Evolutionary conservation across 2,329 filamentous ascomycete species (phyloP), one percentile per base, ranked within the genome.

Genomic region (Coniochaeta ligniaria): DNA sequence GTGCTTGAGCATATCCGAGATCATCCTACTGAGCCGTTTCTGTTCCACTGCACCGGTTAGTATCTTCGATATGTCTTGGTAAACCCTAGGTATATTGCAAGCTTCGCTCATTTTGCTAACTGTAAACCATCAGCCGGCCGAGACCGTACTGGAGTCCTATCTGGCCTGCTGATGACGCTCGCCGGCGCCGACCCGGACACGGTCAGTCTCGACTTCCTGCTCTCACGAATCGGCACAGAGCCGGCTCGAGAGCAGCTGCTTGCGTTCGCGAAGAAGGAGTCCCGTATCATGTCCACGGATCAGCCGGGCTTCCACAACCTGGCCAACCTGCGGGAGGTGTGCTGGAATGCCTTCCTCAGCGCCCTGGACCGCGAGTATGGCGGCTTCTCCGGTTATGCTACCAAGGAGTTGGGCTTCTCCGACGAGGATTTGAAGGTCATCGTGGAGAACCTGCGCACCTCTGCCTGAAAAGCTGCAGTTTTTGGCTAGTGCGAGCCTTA

Each of bases 31-130:
- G 75, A 80, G 66, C 73, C 76, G 17, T 75, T 83, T 61, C 63
- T 84, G 56, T 78, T 84, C 45, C 82, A 85, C 67, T 85, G 82
- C 67, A 82, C 78, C 9, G 81, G 81, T 82, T 65, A 65, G 75
- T 70, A 58, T 58, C 33, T 28, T 59, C 17, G 24, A 31, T 16
- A 24, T 9, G 28, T 8, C 3, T 36, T 52, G n/a, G n/a, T n/a
- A n/a, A n/a, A n/a, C n/a, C n/a, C n/a, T n/a, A n/a, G n/a, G n/a
- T n/a, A n/a, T n/a, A n/a, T n/a, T n/a, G n/a, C n/a, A n/a, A n/a
- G n/a, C n/a, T 55, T 31, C n/a, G 55, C 22, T 56, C 9, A n/a
- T n/a, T 38, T 20, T 28, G 47, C 47, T 52, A 31, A 52, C 47
- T 26, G 24, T 9, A n/a, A n/a, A 6, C 20, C 36, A 22, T 66